Evolutionary conservation across 352 stramenopile genomes (phyloP).

Genomic region (Nothophytophthora sp.): DNA sequence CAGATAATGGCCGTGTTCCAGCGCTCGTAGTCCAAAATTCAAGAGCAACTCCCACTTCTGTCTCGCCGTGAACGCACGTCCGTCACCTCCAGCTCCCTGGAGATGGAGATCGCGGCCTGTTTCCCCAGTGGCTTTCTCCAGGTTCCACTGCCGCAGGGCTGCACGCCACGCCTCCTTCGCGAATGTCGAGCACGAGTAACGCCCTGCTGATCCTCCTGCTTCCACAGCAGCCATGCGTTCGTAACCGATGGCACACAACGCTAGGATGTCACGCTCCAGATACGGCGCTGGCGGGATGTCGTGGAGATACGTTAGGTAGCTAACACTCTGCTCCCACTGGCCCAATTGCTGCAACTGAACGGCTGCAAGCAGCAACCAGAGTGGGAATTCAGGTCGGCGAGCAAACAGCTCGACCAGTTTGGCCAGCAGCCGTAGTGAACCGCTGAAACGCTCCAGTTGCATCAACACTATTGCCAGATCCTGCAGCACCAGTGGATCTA

Average conservation of each 20-base stretch:
- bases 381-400: conserved; percentile 37
- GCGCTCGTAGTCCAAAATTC: conserved; percentile 49
- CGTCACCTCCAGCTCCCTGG: conserved; percentile 3
- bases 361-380: conserved; percentile 64
- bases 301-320: conserved; percentile 60
- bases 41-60: conserved; percentile 55
- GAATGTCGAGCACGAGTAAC: conserved; percentile 1
- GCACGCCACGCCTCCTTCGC: conserved; percentile 62
- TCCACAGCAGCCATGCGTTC: conserved; percentile 21
- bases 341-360: conserved; percentile 61
- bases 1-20: conserved; percentile 53
- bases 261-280: conserved; percentile 58
- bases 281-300: conserved; percentile 55
- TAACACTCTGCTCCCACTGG: conserved; percentile 54
- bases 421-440: conserved; percentile 52
- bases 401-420: conserved; percentile 65
- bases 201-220: neutral
- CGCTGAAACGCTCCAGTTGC: conserved; percentile 50
- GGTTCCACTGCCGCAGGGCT: conserved; percentile 50
- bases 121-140: no score
- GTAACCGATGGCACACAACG: conserved; percentile 55
- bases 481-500: conserved; percentile 54
- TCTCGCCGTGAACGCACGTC: neutral
- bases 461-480: conserved; percentile 67
- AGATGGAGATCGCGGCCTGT: no score